These are phyloP conservation scores for Delitschia confertaspora DNA, from an alignment of 495 filamentous ascomycete genomes.

Conservation along the genomic window DNA sequence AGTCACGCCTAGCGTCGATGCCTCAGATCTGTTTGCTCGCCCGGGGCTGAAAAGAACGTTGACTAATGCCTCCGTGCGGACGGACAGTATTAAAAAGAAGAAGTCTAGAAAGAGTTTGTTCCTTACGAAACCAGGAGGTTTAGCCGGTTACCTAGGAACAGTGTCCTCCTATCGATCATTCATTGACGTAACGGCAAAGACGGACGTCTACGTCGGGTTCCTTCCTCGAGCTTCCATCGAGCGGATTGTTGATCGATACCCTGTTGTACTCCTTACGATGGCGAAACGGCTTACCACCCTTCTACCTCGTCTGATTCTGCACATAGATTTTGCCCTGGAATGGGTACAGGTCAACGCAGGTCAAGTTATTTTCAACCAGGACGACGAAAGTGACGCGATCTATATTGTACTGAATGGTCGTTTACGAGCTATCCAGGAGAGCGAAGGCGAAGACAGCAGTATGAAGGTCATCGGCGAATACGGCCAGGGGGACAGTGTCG, in stretches of 20 bases:
- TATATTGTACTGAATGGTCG: conserved; percentile 96
- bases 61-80: conserved; percentile 40
- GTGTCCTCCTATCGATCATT: conserved; percentile 93
- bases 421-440: conserved; percentile 68
- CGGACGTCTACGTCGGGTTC: conserved; percentile 97
- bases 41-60: conserved; percentile 43
- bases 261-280: conserved; percentile 86
- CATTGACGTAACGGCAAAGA: conserved; percentile 93
- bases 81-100: conserved; percentile 38
- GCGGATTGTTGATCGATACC: conserved; percentile 82
- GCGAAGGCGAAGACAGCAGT: conserved; percentile 66
- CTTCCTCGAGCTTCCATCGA: conserved; percentile 79
- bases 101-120: conserved; percentile 65
- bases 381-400: conserved; percentile 94
- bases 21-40: conserved; percentile 30
- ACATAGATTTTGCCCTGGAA: conserved; percentile 96
- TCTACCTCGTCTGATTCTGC: conserved; percentile 81
- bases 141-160: conserved; percentile 88
- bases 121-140: conserved; percentile 86
- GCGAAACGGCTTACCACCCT: conserved; percentile 86
- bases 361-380: conserved; percentile 87
- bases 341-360: conserved; percentile 96
- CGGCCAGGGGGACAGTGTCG: conserved; percentile 94
- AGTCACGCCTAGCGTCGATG: conserved; percentile 23
- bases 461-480: conserved; percentile 87